These are phyloP conservation scores for Acacia pycnantha DNA, from an alignment of 331 rosid species.

Conservation along the genomic window DNA sequence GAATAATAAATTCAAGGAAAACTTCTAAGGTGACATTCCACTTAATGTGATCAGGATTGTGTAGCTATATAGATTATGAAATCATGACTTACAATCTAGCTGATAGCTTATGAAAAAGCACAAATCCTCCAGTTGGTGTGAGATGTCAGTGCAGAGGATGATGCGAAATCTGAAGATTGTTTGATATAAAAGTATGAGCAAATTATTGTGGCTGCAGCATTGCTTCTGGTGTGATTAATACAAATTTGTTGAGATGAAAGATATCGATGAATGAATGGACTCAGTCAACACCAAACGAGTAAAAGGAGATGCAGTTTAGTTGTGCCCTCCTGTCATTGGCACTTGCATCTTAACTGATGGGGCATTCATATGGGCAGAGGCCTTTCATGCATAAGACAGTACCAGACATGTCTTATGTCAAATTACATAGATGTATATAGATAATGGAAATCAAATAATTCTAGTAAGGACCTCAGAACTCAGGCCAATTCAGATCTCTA, in stretches of 20 bases:
- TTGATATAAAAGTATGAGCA: neutral
- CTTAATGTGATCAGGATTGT: neutral
- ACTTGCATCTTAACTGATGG: neutral
- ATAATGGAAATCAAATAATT: neutral
- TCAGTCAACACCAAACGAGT: neutral
- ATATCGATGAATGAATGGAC: neutral
- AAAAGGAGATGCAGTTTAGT: neutral
- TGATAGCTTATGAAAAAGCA: neutral
- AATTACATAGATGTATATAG: neutral
- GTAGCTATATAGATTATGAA: constrained; percentile 7
- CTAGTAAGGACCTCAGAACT: neutral
- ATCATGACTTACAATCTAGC: neutral
- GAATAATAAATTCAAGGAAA: neutral
- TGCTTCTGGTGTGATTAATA: neutral
- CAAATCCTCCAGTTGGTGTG: neutral
- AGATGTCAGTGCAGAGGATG: neutral
- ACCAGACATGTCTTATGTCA: neutral
- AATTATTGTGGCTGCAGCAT: neutral
- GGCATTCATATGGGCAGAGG: neutral
- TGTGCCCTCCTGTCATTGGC: neutral
- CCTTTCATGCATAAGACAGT: neutral
- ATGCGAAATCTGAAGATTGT: neutral
- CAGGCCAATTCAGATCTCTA: neutral
- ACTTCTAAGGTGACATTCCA: neutral
- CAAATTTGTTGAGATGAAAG: neutral